Evolutionary conservation across 257 asterid species (phyloP), one percentile per base, ranked within the genome.

Genomic region (Salvia splendens): DNA sequence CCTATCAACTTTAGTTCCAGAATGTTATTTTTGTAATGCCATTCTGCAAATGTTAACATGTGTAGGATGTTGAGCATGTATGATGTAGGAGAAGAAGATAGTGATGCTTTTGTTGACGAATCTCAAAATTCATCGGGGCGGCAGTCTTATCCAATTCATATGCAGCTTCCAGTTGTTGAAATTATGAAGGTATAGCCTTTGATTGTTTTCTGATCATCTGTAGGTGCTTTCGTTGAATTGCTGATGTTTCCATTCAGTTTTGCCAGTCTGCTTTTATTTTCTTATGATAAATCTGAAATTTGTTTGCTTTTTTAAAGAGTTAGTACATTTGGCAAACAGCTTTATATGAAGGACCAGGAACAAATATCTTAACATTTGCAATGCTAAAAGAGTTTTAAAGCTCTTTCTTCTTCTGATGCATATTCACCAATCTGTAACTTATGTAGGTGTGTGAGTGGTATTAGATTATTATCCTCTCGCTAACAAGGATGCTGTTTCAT

Each of bases 1-100:
- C n/a, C n/a, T n/a, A n/a, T n/a, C n/a, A n/a, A n/a, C n/a, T n/a
- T n/a, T n/a, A n/a, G n/a, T n/a, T n/a, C n/a, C n/a, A n/a, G n/a
- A n/a, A n/a, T n/a, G n/a, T n/a, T n/a, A n/a, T n/a, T n/a, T n/a
- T n/a, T n/a, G n/a, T n/a, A n/a, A n/a, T n/a, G n/a, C n/a, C n/a
- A n/a, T n/a, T n/a, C n/a, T n/a, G 72, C 65, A 53, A 61, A 66
- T 56, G 15, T 57, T 67, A 64, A 71, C 42, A 63, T 72, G 64
- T 80, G 79, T 76, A 93, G 97, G 97, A 93, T 93, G 86, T 87
- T 90, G 74, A 83, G 86, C 81, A 86, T 84, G 95, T 93, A 90
- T 67, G 87, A 83, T 68, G 74, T 93, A 65, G 82, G 82, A 66
- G 97, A 90, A 67, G 96, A 90, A 62, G 99, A 86, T 70, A 58